A percentile compares a stretch with the other conserved stretches of the same genome.
Conservation (phyloP, 179 eudicot species). For the Dionaea muscipula region DNA sequence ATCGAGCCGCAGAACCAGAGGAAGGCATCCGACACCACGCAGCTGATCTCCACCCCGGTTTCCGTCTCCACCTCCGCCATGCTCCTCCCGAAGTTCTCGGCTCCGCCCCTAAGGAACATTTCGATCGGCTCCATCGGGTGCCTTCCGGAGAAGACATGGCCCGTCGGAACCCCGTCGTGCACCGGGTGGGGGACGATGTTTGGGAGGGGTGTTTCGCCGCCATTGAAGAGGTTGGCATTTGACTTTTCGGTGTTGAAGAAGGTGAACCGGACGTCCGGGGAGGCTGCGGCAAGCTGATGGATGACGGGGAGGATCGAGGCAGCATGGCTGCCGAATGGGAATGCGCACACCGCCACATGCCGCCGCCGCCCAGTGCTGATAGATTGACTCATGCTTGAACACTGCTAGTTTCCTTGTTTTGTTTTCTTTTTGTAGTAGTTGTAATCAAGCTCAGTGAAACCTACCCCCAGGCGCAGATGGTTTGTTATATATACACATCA, state of each 20-base stretch:
- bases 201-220: neutral
- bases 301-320: conserved; percentile 25
- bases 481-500: too few relatives aligned
- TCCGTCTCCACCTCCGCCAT: conserved; percentile 31
- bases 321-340: conserved; percentile 35
- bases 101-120: conserved; percentile 19
- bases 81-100: conserved; percentile 17
- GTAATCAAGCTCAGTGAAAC: too few relatives aligned
- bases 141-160: conserved; percentile 5
- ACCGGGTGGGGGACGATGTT: conserved; percentile 5
- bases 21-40: conserved; percentile 44
- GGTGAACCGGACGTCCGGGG: conserved; percentile 18
- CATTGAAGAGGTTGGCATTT: conserved; percentile 17
- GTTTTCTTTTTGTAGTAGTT: too few relatives aligned
- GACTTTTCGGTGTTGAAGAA: conserved; percentile 21
- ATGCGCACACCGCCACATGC: conserved; percentile 31
- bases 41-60: conserved; percentile 27
- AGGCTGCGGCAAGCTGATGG: conserved; percentile 13
- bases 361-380: neutral
- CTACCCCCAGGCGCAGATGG: too few relatives aligned
- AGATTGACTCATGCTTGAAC: too few relatives aligned
- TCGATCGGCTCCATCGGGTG: conserved; percentile 21
- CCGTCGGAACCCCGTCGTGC: conserved; percentile 4
- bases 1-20: conserved; percentile 47
- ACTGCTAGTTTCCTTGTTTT: too few relatives aligned